Percentiles rank a stretch among this genome's conserved stretches.
These are phyloP conservation scores for Trichophyton benhamiae DNA, from an alignment of 2,329 filamentous ascomycete species.

Conservation along the genomic window DNA sequence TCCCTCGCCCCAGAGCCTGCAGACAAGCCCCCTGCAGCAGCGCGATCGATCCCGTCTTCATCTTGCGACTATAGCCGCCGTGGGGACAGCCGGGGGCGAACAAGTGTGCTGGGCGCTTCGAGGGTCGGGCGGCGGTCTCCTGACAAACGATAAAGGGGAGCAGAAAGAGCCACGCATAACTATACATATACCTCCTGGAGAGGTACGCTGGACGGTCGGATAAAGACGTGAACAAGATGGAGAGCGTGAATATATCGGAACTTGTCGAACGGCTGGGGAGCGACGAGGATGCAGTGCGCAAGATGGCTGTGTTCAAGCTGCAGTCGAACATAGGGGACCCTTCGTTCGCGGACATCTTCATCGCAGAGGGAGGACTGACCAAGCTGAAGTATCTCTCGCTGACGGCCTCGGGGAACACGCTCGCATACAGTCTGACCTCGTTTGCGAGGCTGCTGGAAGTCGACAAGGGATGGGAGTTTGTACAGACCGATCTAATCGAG, in stretches of 20 bases:
- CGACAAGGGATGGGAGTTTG: slow-evolving; percentile 87
- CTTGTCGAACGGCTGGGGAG: slow-evolving; percentile 48
- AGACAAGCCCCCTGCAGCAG: background rate
- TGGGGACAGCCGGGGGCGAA: too few species aligned
- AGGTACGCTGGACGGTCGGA: background rate
- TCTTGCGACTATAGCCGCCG: background rate
- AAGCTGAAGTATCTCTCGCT: slow-evolving; percentile 74
- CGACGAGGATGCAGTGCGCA: slow-evolving; percentile 77
- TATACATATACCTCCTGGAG: slow-evolving; percentile 2
- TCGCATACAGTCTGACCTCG: slow-evolving; percentile 88
- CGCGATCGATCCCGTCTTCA: background rate
- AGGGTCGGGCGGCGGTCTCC: background rate
- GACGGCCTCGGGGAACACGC: slow-evolving; percentile 76
- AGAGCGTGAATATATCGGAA: slow-evolving; percentile 44
- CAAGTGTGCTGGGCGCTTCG: background rate
- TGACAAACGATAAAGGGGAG: too few species aligned
- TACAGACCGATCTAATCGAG: slow-evolving; percentile 43
- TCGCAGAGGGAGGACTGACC: slow-evolving; percentile 71
- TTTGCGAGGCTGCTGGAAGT: slow-evolving; percentile 80
- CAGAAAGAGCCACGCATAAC: background rate
- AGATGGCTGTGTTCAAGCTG: slow-evolving; percentile 98
- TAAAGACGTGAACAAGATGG: slow-evolving; percentile 32
- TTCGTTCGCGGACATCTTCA: slow-evolving; percentile 92
- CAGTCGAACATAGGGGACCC: slow-evolving; percentile 92
- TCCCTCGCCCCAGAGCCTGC: background rate